Evolutionary conservation across 1,139 yeast species (phyloP).

Genomic region (Pichia sp.): DNA sequence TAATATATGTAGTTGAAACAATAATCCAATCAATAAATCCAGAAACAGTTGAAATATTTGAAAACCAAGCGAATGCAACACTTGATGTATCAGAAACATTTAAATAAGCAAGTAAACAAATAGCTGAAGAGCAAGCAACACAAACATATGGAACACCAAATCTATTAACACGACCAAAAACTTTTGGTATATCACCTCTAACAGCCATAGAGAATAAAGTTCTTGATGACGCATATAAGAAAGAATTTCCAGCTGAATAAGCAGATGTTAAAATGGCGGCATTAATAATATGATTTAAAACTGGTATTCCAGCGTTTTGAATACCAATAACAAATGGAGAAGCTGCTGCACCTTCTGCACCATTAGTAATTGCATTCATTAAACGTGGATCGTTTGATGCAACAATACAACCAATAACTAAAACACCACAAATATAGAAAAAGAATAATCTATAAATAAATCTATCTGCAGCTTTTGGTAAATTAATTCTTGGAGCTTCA

Average conservation of each 20-base stretch:
- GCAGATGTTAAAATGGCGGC: constrained; percentile 37
- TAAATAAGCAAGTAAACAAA: constrained; percentile 33
- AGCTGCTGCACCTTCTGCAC: constrained; percentile 22
- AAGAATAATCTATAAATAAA: constrained; percentile 42
- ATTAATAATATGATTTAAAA: constrained; percentile 33
- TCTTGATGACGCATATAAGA: constrained; percentile 51
- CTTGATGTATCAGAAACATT: constrained; percentile 28
- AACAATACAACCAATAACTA: constrained; percentile 43
- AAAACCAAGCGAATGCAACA: constrained; percentile 32
- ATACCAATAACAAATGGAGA: constrained; percentile 49
- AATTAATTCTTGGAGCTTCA: constrained; percentile 39
- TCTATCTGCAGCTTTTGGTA: constrained; percentile 43
- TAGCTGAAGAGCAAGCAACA: constrained; percentile 36
- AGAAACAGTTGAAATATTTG: constrained; percentile 33
- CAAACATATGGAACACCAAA: constrained; percentile 53
- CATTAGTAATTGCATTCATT: constrained; percentile 29
- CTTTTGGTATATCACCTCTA: constrained; percentile 56
- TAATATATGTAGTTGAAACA: constrained; percentile 37
- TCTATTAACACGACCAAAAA: constrained; percentile 48
- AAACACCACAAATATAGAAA: constrained; percentile 40
- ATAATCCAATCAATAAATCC: constrained; percentile 34
- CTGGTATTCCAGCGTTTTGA: constrained; percentile 30
- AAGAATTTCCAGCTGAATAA: constrained; percentile 36
- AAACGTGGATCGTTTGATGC: constrained; percentile 33
- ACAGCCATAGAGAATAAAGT: constrained; percentile 49